These are phyloP conservation scores for Groenewaldozyma tartarivorans DNA, from an alignment of 805 yeast species.

Conservation along the genomic window DNA sequence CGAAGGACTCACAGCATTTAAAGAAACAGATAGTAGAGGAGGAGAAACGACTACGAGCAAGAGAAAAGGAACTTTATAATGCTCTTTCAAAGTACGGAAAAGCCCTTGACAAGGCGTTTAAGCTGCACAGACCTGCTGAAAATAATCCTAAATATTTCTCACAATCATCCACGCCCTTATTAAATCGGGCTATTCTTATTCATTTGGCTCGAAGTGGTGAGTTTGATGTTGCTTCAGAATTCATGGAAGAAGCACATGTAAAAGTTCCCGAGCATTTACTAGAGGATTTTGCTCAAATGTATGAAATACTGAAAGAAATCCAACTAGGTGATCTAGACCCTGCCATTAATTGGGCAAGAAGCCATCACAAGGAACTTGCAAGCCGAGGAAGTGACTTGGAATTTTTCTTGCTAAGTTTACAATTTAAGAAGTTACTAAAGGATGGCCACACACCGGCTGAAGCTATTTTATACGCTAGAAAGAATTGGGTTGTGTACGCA, in stretches of 20 bases:
- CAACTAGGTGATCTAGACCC: slow-evolving; percentile 30
- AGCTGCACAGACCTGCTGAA: slow-evolving; percentile 8
- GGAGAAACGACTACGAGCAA: slow-evolving; percentile 15
- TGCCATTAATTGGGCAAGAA: slow-evolving; percentile 42
- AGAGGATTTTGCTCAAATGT: slow-evolving; percentile 33
- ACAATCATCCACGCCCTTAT: slow-evolving; percentile 8
- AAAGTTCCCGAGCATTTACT: slow-evolving; percentile 27
- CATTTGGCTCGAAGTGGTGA: slow-evolving; percentile 43
- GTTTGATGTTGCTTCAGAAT: slow-evolving; percentile 28
- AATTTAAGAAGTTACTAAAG: slow-evolving; percentile 28
- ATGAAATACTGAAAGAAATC: slow-evolving; percentile 32
- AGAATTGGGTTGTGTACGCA: slow-evolving; percentile 30
- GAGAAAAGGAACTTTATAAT: slow-evolving; percentile 23
- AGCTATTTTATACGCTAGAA: slow-evolving; percentile 33
- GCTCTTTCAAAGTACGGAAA: slow-evolving; percentile 24
- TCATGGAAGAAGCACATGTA: slow-evolving; percentile 25
- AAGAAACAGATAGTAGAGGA: slow-evolving; percentile 9
- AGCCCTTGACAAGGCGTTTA: slow-evolving; percentile 23
- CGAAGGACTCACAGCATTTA: slow-evolving; percentile 12
- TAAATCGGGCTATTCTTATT: slow-evolving; percentile 35
- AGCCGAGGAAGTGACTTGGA: slow-evolving; percentile 35
- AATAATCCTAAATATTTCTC: slow-evolving; percentile 11
- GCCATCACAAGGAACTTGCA: slow-evolving; percentile 22
- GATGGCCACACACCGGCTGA: slow-evolving; percentile 18
- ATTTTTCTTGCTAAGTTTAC: slow-evolving; percentile 36